phyloP scores from a whole-genome alignment of 164 flowering plant genomes.

The Nelumbo lutea region DNA sequence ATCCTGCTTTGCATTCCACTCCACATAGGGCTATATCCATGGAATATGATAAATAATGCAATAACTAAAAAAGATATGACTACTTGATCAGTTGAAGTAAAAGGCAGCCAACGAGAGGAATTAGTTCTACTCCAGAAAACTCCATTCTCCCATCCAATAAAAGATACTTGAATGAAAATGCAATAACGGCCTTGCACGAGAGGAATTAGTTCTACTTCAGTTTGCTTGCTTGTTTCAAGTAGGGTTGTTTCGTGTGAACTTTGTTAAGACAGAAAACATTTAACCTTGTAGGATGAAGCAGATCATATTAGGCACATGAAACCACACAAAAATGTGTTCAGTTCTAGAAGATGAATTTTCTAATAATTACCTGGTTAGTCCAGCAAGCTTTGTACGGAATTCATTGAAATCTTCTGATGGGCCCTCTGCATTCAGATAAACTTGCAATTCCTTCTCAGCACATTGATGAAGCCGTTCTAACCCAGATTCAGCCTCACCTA shows the following conservation, averaged over 20 bases:
- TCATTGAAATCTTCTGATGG: conserved; percentile 54
- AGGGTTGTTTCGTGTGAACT: too few relatives aligned
- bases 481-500: conserved; percentile 79
- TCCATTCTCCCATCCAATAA: too few relatives aligned
- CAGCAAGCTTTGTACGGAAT: conserved; percentile 65
- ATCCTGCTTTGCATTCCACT: too few relatives aligned
- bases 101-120: too few relatives aligned
- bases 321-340: not conserved
- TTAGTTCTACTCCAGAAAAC: too few relatives aligned
- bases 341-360: not conserved
- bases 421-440: conserved; percentile 38
- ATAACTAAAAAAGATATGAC: too few relatives aligned
- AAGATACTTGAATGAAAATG: too few relatives aligned
- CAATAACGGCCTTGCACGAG: not conserved
- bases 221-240: too few relatives aligned
- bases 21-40: too few relatives aligned
- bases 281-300: not conserved
- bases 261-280: not conserved
- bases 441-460: conserved; percentile 63
- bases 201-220: not conserved
- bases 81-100: too few relatives aligned
- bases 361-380: conserved; percentile 47
- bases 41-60: too few relatives aligned
- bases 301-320: not conserved
- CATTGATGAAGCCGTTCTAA: conserved; percentile 78